Evolutionary conservation across 768 basidiomycete genomes (phyloP), one percentile per base, ranked within the genome.

Genomic region (Mycena galericulata): DNA sequence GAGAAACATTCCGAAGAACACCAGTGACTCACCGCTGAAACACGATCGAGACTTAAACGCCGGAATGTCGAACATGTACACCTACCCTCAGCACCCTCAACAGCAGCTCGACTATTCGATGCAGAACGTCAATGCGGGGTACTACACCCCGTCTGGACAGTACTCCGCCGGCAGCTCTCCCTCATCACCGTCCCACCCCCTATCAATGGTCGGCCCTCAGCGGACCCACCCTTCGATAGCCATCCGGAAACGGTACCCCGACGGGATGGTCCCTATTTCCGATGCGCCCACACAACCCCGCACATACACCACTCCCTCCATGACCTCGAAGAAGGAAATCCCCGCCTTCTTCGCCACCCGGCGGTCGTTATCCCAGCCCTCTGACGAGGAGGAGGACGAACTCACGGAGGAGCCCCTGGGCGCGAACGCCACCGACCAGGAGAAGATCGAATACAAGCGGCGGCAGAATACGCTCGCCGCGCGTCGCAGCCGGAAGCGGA

Each of bases 381-480:
- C 82, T 2, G 81, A 69, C 12, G 85, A 80, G 3, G 87, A 87
- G 65, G 75, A 76, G 57, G 87, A 88, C 30, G 78, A 80, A 57
- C 73, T 75, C 22, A 79, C 78, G 2, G 75, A 75, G 32, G 74
- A 78, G 49, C 73, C 70, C 0, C 65, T 68, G 6, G 65, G 66
- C 7, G 74, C 81, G 1, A 76, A 80, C 11, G 68, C 78, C 20
- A 78, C 79, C 2, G 87, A 87, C 71, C 80, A 86, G 73, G 85
- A 87, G 67, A 87, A 88, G 67, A 91, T 92, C 74, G 89, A 87
- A 75, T 83, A 83, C 24, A 92, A 92, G 82, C 84, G 91, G 45
- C 83, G 88, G 11, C 87, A 88, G 78, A 92, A 92, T 73, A 92
- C 91, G n/a, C 76, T 92, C 10, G 92, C 91, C 0, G 91, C 92